Evolutionary conservation across 1,139 yeast genomes (phyloP).

Genomic region (Saccharomyces hybrid): DNA sequence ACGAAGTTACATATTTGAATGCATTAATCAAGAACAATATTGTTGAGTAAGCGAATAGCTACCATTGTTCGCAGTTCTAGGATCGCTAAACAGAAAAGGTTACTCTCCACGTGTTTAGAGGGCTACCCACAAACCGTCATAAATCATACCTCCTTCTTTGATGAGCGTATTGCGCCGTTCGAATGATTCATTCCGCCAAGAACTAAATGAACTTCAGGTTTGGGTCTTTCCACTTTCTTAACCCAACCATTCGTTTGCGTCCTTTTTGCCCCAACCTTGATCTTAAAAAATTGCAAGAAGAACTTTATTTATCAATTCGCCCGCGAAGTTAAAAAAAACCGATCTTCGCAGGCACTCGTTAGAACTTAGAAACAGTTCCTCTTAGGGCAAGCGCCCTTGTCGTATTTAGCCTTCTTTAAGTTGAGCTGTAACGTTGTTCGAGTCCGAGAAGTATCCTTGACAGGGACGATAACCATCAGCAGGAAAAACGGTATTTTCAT

Average conservation of each 20-base stretch:
- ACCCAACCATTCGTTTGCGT: not conserved
- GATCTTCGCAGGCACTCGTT: not conserved
- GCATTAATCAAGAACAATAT: not conserved
- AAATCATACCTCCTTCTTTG: not conserved
- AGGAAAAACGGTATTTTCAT: not conserved
- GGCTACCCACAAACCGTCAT: not conserved
- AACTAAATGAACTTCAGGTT: not conserved
- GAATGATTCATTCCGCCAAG: not conserved
- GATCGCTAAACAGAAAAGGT: not conserved
- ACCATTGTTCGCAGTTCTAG: not conserved
- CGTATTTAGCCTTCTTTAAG: not conserved
- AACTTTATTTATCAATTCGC: not conserved
- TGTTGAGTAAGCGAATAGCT: not conserved
- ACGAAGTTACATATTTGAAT: not conserved
- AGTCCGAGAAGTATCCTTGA: not conserved
- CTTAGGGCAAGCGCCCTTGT: not conserved
- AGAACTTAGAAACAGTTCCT: not conserved
- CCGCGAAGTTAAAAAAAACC: not conserved
- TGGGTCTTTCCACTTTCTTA: not conserved
- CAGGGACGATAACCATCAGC: not conserved
- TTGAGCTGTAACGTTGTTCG: not conserved
- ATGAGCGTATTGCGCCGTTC: not conserved
- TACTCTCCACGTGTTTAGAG: not conserved
- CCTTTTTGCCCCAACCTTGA: not conserved
- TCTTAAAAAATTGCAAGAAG: not conserved